Evolutionary conservation across 257 asterid species (phyloP).

Genomic region (Nicotiana tomentosiformis): DNA sequence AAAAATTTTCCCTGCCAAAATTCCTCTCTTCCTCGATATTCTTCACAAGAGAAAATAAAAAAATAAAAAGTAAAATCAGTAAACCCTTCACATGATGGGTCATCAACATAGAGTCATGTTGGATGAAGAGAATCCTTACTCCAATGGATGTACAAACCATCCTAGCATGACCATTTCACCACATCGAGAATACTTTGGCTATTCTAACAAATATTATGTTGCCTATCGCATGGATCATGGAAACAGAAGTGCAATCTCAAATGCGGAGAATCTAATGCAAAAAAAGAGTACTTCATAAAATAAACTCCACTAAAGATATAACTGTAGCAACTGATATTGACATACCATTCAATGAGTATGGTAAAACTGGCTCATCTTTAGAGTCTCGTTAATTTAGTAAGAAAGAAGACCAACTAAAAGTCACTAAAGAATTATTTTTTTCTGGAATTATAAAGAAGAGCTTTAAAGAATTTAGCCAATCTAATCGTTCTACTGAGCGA

Average conservation of each 20-base stretch:
- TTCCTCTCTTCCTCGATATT: no score
- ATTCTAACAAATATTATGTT: constrained; percentile 40
- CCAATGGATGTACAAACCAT: constrained; percentile 21
- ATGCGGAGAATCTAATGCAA: constrained; percentile 27
- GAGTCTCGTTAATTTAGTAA: constrained; percentile 47
- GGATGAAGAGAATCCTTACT: constrained; percentile 13
- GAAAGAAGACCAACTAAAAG: constrained; percentile 35
- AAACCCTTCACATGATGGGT: background rate
- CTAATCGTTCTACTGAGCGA: constrained; percentile 25
- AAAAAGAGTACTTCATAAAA: constrained; percentile 24
- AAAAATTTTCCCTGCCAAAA: no score
- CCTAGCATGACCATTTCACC: constrained; percentile 41
- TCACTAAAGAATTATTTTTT: constrained; percentile 41
- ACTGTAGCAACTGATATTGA: constrained; percentile 70
- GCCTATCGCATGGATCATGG: constrained; percentile 24
- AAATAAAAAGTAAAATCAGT: no score
- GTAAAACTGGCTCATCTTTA: constrained; percentile 64
- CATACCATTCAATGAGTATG: constrained; percentile 61
- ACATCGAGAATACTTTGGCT: constrained; percentile 56
- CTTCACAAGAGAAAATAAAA: no score
- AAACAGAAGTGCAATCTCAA: constrained; percentile 15
- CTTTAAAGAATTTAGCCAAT: constrained; percentile 22
- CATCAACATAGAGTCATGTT: constrained; percentile 4
- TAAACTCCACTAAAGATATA: constrained; percentile 36
- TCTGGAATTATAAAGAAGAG: constrained; percentile 37